A percentile compares a stretch with the other conserved stretches of the same genome.
Conservation (phyloP, 208 protist genomes). For the Leishmania tarentolae region DNA sequence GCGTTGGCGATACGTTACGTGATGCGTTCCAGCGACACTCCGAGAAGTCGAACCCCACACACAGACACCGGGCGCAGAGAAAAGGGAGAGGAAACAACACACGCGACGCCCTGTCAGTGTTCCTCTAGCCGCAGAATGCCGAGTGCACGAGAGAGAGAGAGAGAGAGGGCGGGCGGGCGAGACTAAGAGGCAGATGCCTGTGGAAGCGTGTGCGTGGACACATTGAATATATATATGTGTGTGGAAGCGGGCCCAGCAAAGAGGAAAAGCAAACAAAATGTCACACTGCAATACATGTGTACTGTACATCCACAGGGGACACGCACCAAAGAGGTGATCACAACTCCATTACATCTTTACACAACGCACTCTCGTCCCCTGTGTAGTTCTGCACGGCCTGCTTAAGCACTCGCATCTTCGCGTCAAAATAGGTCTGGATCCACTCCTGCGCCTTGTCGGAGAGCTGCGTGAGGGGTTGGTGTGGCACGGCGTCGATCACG, state of each 20-base stretch:
- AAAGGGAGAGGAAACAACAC: background rate
- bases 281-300: background rate
- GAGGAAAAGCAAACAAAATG: background rate
- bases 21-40: background rate
- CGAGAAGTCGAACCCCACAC: background rate
- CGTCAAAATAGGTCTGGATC: conserved; percentile 36
- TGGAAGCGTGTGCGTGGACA: background rate
- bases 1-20: background rate
- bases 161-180: background rate
- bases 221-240: background rate
- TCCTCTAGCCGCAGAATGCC: background rate
- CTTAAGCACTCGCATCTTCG: conserved; percentile 22
- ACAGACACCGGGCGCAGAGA: background rate
- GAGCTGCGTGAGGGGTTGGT: conserved; percentile 38
- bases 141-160: background rate
- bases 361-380: conserved; percentile 19
- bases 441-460: conserved; percentile 34
- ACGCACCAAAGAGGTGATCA: conserved; percentile 1
- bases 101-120: background rate
- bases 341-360: conserved; percentile 17
- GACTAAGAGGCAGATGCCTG: background rate
- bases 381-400: conserved; percentile 16
- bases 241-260: background rate
- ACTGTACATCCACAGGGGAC: background rate
- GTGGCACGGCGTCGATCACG: conserved; percentile 25